Base-by-base conservation (phyloP, 805 yeast species). In the Nakazawaea laoshanensis region DNA sequence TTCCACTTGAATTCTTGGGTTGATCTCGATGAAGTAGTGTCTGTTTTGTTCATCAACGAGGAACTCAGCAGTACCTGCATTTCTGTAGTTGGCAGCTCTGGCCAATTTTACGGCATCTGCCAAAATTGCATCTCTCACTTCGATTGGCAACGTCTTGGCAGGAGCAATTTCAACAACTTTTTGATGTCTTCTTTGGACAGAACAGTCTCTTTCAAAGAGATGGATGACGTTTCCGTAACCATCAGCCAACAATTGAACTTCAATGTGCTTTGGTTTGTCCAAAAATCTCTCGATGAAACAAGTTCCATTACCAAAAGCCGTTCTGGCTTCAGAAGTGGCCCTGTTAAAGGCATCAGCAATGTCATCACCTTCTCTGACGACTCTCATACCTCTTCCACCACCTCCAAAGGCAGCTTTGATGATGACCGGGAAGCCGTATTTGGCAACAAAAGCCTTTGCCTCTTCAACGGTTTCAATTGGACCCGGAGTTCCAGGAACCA, bases 321-420 rank as follows among this genome's bases (percentile, higher is more conserved):
- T 74, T 50, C 76, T 70, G 40, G 97, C 97, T 67, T 89, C 98
- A 28, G 95, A 82, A 19, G 81, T 75, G 22, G 97, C 97, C 62
- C 98, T 80, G 50, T 69, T 63, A 65, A 92, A 89, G 23, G 97
- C 96, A 55, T 89, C 96, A 29, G 55, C 79, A 39, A 89, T 74
- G 57, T 79, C 85, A 48, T 92, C 98, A 49, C 96, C 96, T 60
- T 89, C 96, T 52, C 94, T 71, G 28, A 89, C 98, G 32, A 89
- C 98, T 65, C 98, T 79, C 97, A 89, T 92, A 73, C 98, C 98
- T 64, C 97, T 78, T 54, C 98, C 98, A 70, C 98, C 98, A 64
- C 98, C 98, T 57, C 98, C 98, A 53, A 83, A 92, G 24, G 98
- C 98, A 29, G 98, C 98, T 63, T 89, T 89, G 63, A 89, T 87